A percentile compares a stretch with the other conserved stretches of the same genome.
Evolutionary conservation across 2,329 filamentous ascomycete species (phyloP).

Genomic region (Rutstroemia sp.): DNA sequence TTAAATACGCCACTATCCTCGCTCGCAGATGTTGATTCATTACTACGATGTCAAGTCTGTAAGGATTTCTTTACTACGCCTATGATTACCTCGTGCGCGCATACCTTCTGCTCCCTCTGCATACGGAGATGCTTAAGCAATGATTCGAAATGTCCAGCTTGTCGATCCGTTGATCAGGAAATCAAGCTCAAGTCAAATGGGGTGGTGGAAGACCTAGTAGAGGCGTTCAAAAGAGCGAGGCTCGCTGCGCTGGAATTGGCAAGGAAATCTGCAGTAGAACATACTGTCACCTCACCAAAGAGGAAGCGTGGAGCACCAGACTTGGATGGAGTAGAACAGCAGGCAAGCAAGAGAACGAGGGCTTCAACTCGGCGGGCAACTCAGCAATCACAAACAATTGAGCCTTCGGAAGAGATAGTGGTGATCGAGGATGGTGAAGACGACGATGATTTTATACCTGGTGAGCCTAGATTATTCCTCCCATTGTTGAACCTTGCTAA

Average conservation of each 20-base stretch:
- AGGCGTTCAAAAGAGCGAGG: constrained; percentile 64
- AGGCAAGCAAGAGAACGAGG: constrained; percentile 42
- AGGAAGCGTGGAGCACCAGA: constrained; percentile 37
- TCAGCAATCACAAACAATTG: constrained; percentile 27
- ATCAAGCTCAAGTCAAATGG: constrained; percentile 78
- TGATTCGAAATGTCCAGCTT: constrained; percentile 84
- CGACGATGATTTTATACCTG: constrained; percentile 25
- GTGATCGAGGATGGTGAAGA: constrained; percentile 23
- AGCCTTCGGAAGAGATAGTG: constrained; percentile 30
- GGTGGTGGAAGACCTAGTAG: constrained; percentile 76
- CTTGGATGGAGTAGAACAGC: constrained; percentile 27
- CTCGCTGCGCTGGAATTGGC: constrained; percentile 58
- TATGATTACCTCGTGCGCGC: constrained; percentile 88
- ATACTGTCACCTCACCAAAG: constrained; percentile 38
- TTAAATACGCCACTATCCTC: constrained; percentile 58
- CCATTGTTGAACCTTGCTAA: constrained; percentile 2
- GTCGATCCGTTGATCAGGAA: constrained; percentile 72
- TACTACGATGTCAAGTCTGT: constrained; percentile 91
- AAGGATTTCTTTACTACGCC: constrained; percentile 95
- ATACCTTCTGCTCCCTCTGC: constrained; percentile 95
- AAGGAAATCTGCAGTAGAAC: constrained; percentile 32
- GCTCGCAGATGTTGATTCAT: constrained; percentile 68
- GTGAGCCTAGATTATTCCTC: constrained; percentile 14
- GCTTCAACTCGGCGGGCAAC: constrained; percentile 42
- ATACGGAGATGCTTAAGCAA: constrained; percentile 78